Evolutionary conservation across 2,329 filamentous ascomycete species (phyloP), one percentile per base, ranked within the genome.

Genomic region (Trichoderma sp.): DNA sequence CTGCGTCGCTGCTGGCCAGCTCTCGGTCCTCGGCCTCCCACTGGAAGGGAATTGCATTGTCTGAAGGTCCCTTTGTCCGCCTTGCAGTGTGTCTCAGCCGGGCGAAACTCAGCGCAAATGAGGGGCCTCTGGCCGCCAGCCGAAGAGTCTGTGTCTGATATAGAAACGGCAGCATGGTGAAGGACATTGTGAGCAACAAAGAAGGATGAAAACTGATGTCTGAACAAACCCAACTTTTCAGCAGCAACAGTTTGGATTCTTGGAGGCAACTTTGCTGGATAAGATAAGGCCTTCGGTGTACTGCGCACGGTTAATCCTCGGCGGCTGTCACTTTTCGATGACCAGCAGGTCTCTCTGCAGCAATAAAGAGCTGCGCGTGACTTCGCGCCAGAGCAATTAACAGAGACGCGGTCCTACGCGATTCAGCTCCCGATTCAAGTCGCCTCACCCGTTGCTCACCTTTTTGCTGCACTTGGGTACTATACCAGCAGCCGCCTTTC

Each of bases 71-170:
- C 47, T 65, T 65, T 34, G 54, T 68, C 14, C 34, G 48, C n/a
- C 58, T 65, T 45, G 63, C 28, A 30, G 67, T 59, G 55, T 71
- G 66, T 10, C 71, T 71, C 51, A 68, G 63, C 65, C 70, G 67
- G 64, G 71, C 47, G 55, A 68, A 60, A 24, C 66, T 54, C 63
- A 71, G 71, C 17, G 65, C 54, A 67, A 65, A 72, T 17, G 66
- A 69, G 55, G 69, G 73, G 60, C 62, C 66, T 45, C 72, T 73
- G 12, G 74, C 68, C 41, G 71, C 72, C 39, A 74, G 72, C 24
- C 74, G 72, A 14, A 79, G 82, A 0, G 90, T 91, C 66, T 83
- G 80, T 5, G 90, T 92, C 69, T 90, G 88, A 72, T 92, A 92
- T 7, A 93, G 81, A 65, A 92, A 92, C 0, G 89, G 87, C 5